Evolutionary conservation across 2,329 filamentous ascomycete genomes (phyloP), one percentile per base, ranked within the genome.

Genomic region (Zelopaecilomyces penicillatus): DNA sequence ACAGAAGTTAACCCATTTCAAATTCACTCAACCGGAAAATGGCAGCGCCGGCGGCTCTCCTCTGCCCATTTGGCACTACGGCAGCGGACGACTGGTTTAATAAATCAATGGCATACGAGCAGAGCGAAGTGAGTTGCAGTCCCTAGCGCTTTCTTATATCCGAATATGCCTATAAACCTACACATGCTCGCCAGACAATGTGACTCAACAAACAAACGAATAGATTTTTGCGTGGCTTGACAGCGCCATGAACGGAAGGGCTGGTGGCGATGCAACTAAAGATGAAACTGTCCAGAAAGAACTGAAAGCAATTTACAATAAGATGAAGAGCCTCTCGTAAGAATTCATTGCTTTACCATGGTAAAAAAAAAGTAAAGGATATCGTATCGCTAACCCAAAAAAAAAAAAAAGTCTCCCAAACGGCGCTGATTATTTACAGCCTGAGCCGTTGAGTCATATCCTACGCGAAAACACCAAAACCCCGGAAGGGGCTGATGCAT

Each of bases 171-270:
- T 19, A 38, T 38, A 12, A 11, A 10, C 11, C 36, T 26, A 27
- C 29, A 6, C 9, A 28, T 7, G 9, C 11, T 38, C 26, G 29
- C 26, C 29, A 10, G 37, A 27, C 6, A 12, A 10, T 38, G 5
- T 5, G 29, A 28, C n/a, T 38, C 19, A 9, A 38, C 11, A 7
- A 38, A 9, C 26, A 12, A 9, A 9, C 26, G 7, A 9, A 10
- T 19, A 45, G 43, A 37, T 45, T 26, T 41, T 31, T 12, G 3
- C 4, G 27, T 41, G 38, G 38, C 34, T 45, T n/a, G 38, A 37
- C 3, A 35, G 41, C 4, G 38, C 28, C 38, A 27, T 8, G 3
- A 37, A 31, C 7, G 38, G 38, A 10, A 29, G 37, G 12, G 31
- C 6, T 5, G 43, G 43, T 8, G 43, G 43, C 7, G 6, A 10